Conservation (phyloP, 208 protist species). For the Trypanosoma vivax region DNA sequence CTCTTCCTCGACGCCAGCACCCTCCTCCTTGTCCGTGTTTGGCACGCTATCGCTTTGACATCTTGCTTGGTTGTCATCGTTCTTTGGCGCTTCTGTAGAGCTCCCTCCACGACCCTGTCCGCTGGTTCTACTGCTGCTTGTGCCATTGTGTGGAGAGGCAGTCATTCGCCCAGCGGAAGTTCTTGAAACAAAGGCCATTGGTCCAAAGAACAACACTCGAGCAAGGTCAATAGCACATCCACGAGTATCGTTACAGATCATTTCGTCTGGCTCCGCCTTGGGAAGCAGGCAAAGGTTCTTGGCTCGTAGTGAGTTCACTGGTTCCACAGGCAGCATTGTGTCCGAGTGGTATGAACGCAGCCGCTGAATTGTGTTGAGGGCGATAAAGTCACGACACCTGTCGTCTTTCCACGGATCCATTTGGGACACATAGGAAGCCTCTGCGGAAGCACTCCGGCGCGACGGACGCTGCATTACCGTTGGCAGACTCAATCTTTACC, state of each 20-base stretch:
- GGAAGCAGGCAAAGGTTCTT: slow-evolving; percentile 61
- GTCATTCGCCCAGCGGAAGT: slow-evolving; percentile 49
- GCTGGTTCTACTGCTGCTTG: slow-evolving; percentile 14
- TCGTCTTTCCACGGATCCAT: slow-evolving; percentile 87
- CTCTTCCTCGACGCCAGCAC: not conserved
- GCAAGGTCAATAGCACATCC: slow-evolving; percentile 59
- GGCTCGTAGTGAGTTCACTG: slow-evolving; percentile 48
- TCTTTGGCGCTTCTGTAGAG: not conserved
- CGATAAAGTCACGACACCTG: slow-evolving; percentile 71
- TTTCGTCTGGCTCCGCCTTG: slow-evolving; percentile 44
- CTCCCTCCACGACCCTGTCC: not conserved
- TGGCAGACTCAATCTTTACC: not conserved
- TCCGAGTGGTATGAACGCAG: slow-evolving; percentile 64
- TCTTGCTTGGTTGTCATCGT: not conserved
- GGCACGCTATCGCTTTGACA: not conserved
- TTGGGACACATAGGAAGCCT: slow-evolving; percentile 20
- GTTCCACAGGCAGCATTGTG: slow-evolving; percentile 39
- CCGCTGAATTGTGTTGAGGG: slow-evolving; percentile 76
- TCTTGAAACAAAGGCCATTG: slow-evolving; percentile 46
- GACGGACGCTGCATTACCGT: slow-evolving; percentile 5
- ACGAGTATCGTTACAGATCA: slow-evolving; percentile 33
- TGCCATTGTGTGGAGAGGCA: slow-evolving; percentile 31
- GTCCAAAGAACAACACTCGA: slow-evolving; percentile 57
- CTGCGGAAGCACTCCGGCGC: not conserved
- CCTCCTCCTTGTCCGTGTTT: not conserved